Evolutionary conservation across 1,284 basidiomycete species (phyloP).

Genomic region (Irpex sp.): DNA sequence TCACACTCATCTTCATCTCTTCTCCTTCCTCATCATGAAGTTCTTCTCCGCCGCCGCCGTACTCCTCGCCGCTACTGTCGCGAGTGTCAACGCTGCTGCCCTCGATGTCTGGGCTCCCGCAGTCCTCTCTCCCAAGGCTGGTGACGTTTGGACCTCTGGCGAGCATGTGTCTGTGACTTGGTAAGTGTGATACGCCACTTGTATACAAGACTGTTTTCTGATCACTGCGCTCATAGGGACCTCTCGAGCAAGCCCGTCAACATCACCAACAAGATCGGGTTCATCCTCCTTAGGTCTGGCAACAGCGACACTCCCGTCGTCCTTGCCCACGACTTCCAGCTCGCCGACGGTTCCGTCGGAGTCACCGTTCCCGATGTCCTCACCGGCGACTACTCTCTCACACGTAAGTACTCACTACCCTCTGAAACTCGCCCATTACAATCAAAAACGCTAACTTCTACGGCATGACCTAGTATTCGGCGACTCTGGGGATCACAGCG

Average conservation of each 20-base stretch:
- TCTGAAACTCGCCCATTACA: no score
- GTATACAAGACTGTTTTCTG: slow-evolving; percentile 26
- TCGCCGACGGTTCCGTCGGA: slow-evolving; percentile 3
- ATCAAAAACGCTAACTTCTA: neutral
- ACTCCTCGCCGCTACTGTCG: slow-evolving; percentile 5
- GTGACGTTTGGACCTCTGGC: slow-evolving; percentile 7
- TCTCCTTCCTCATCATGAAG: slow-evolving; percentile 6
- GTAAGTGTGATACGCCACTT: slow-evolving; percentile 28
- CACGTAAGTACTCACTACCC: slow-evolving; percentile 4
- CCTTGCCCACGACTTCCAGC: slow-evolving; percentile 5
- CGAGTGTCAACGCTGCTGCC: neutral
- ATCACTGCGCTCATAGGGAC: slow-evolving; percentile 28
- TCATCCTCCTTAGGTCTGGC: slow-evolving; percentile 33
- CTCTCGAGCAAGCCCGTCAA: slow-evolving; percentile 25
- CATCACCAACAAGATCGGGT: no score
- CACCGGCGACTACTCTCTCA: slow-evolving; percentile 6
- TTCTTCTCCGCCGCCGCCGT: slow-evolving; percentile 8
- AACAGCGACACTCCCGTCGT: slow-evolving; percentile 1
- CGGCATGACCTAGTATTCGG: neutral
- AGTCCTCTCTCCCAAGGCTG: slow-evolving; percentile 4
- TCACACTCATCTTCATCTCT: no score
- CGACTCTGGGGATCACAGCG: neutral
- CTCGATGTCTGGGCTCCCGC: slow-evolving; percentile 11
- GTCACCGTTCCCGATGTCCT: slow-evolving; percentile 6
- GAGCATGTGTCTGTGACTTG: no score